Evolutionary conservation across 345 rosid species (phyloP).

Genomic region (Lagerstroemia speciosa): DNA sequence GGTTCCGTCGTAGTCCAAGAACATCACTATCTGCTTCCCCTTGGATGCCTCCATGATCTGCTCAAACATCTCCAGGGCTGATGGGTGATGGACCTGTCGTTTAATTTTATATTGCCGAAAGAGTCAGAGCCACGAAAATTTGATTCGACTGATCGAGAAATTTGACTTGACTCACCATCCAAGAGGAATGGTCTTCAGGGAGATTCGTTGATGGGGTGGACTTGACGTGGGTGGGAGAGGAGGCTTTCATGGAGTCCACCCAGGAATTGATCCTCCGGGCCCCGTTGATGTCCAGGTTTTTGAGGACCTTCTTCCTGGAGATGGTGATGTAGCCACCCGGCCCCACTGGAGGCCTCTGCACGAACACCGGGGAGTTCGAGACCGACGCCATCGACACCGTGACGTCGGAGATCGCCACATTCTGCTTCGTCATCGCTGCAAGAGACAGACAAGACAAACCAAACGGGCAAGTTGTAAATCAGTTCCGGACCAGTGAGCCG

Average conservation of each 20-base stretch:
- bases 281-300: conserved; percentile 24
- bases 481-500: neutral
- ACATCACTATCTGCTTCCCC: conserved; percentile 37
- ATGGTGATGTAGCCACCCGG: conserved; percentile 22
- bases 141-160: neutral
- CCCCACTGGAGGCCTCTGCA: conserved; percentile 26
- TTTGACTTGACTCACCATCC: conserved; percentile 21
- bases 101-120: neutral
- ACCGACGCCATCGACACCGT: conserved; percentile 10
- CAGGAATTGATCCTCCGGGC: conserved; percentile 23
- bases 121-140: neutral
- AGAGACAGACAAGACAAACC: neutral
- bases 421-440: conserved; percentile 24
- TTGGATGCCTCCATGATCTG: conserved; percentile 21
- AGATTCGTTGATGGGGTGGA: conserved; percentile 6
- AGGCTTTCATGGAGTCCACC: conserved; percentile 35
- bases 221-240: conserved; percentile 31
- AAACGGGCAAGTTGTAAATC: neutral
- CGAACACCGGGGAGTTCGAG: conserved; percentile 9
- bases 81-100: conserved; percentile 26
- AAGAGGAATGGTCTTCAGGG: conserved; percentile 15
- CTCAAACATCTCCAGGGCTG: conserved; percentile 31
- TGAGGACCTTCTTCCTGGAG: conserved; percentile 18
- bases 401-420: conserved; percentile 17
- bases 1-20: conserved; percentile 37